Evolutionary conservation across 176 grass and related monocot species (phyloP).

Genomic region (Oryza brachyantha): DNA sequence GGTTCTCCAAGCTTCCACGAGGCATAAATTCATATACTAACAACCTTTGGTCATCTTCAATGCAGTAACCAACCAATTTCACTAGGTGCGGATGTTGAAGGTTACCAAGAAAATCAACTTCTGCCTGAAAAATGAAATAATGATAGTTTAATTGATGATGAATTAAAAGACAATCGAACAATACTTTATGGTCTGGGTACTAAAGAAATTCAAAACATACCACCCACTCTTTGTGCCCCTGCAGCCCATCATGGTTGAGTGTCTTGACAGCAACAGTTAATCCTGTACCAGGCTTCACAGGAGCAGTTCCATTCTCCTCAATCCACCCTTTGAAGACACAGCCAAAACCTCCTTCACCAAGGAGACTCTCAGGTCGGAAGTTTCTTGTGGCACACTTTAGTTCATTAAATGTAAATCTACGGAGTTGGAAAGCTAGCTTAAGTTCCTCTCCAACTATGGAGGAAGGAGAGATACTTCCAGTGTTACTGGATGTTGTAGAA

Average conservation of each 20-base stretch:
- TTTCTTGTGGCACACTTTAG: constrained; percentile 95
- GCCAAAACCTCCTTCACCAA: constrained; percentile 95
- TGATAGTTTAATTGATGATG: constrained; percentile 19
- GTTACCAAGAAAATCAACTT: constrained; percentile 99
- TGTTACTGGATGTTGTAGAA: constrained; percentile 81
- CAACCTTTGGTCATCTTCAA: constrained; percentile 99
- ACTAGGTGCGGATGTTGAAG: constrained; percentile 96
- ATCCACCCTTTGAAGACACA: constrained; percentile 99
- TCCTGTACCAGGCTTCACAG: constrained; percentile 94
- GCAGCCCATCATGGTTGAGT: constrained; percentile 98
- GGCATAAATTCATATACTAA: constrained; percentile 98
- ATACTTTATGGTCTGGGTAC: not conserved
- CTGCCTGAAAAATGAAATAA: constrained; percentile 51
- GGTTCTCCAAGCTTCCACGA: constrained; percentile 97
- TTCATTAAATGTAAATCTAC: constrained; percentile 89
- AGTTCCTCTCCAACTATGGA: constrained; percentile 87
- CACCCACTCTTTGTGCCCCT: constrained; percentile 99
- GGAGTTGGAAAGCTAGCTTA: constrained; percentile 84
- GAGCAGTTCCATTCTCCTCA: constrained; percentile 97
- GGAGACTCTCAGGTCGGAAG: constrained; percentile 95
- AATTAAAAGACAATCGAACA: constrained; percentile 24
- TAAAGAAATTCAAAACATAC: constrained; percentile 53
- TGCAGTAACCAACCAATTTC: constrained; percentile 96
- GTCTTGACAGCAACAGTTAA: constrained; percentile 97
- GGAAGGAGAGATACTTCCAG: constrained; percentile 74